phyloP scores from a whole-genome alignment of 2,329 filamentous ascomycete species.

The Monosporascus cannonballus region DNA sequence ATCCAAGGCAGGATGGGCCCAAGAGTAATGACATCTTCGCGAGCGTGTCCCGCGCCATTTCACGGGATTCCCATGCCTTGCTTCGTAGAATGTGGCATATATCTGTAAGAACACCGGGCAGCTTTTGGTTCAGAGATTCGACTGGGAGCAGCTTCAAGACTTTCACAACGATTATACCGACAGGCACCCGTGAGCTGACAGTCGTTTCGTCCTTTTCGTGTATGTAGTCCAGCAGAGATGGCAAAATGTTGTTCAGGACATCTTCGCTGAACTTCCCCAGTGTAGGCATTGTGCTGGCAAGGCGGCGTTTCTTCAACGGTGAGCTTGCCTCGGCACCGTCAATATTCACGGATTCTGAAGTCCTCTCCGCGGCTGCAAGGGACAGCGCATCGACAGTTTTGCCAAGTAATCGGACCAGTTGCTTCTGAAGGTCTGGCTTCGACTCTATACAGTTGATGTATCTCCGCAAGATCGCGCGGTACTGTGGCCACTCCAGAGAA shows the following conservation, averaged over 20 bases:
- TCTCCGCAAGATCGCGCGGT: slow-evolving; percentile 74
- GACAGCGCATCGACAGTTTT: slow-evolving; percentile 74
- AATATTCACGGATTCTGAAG: slow-evolving; percentile 36
- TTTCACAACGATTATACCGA: slow-evolving; percentile 84
- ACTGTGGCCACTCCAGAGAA: slow-evolving; percentile 85
- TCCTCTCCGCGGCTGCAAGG: slow-evolving; percentile 37
- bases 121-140: slow-evolving; percentile 63
- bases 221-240: slow-evolving; percentile 74
- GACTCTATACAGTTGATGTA: slow-evolving; percentile 78
- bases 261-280: slow-evolving; percentile 64
- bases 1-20: slow-evolving; percentile 78
- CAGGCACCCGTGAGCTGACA: slow-evolving; percentile 85
- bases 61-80: slow-evolving; percentile 79
- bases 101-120: slow-evolving; percentile 83
- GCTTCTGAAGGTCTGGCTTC: slow-evolving; percentile 79
- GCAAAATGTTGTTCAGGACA: slow-evolving; percentile 68
- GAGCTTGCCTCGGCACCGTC: slow-evolving; percentile 23
- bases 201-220: slow-evolving; percentile 93
- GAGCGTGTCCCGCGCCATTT: slow-evolving; percentile 84
- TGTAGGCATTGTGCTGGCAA: slow-evolving; percentile 62
- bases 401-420: slow-evolving; percentile 74
- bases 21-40: slow-evolving; percentile 76
- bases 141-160: slow-evolving; percentile 74
- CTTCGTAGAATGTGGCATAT: slow-evolving; percentile 90
- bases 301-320: slow-evolving; percentile 29